phyloP scores from a whole-genome alignment of 2,329 filamentous ascomycete genomes.

The Ceratocystis diversiconidia region DNA sequence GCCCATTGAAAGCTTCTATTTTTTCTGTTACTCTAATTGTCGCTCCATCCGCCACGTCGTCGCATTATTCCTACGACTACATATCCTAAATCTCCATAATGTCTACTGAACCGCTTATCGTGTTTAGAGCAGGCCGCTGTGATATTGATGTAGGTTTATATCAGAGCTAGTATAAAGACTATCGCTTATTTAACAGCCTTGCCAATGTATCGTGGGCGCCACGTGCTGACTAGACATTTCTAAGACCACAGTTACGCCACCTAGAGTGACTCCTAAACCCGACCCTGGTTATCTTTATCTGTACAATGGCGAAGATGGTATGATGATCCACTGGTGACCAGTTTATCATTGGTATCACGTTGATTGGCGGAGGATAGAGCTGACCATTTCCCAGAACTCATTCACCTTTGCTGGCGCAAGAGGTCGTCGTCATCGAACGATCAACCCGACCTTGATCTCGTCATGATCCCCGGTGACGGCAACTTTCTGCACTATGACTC shows the following conservation, averaged over 20 bases:
- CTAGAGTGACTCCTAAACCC: slow-evolving; percentile 57
- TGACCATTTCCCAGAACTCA: slow-evolving; percentile 45
- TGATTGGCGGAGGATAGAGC: neutral
- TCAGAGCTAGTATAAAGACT: neutral
- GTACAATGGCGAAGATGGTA: slow-evolving; percentile 70
- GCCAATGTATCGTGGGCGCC: slow-evolving; percentile 6
- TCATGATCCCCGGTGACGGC: slow-evolving; percentile 86
- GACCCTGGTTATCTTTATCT: slow-evolving; percentile 82
- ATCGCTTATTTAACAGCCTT: slow-evolving; percentile 6
- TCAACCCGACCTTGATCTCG: slow-evolving; percentile 64
- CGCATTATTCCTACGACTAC: neutral
- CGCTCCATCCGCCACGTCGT: neutral
- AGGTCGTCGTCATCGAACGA: slow-evolving; percentile 51
- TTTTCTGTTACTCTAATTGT: neutral
- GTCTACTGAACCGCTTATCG: slow-evolving; percentile 76
- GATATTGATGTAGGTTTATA: slow-evolving; percentile 55
- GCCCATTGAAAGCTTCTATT: neutral
- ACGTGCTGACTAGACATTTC: slow-evolving; percentile 7
- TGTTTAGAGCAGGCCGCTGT: slow-evolving; percentile 90
- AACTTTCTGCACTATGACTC: slow-evolving; percentile 67
- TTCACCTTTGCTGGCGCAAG: slow-evolving; percentile 95
- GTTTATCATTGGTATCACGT: neutral
- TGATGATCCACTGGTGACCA: slow-evolving; percentile 13
- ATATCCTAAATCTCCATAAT: slow-evolving; percentile 35
- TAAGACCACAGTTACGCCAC: slow-evolving; percentile 34